A percentile compares a stretch with the other conserved stretches of the same genome.
Conservation (phyloP, 1,284 basidiomycete species). For the Sporisorium graminicola region DNA sequence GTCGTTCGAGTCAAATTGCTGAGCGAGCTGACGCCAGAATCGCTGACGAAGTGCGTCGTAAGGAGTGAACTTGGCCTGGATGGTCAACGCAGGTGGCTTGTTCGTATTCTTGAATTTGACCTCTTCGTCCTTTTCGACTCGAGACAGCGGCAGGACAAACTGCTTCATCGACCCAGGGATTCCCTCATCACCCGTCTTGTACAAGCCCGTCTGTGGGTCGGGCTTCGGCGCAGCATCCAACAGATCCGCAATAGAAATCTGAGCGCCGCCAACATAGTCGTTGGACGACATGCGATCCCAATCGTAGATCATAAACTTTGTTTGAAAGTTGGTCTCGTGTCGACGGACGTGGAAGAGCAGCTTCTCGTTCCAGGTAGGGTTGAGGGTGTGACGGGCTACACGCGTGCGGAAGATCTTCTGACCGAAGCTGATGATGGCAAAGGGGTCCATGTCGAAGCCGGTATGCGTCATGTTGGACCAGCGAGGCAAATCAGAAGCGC, state of each 20-base stretch:
- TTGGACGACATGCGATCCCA: constrained; percentile 67
- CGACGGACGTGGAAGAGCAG: constrained; percentile 92
- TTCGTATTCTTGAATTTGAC: constrained; percentile 48
- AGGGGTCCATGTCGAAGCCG: constrained; percentile 97
- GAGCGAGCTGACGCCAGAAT: constrained; percentile 91
- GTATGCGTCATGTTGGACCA: constrained; percentile 78
- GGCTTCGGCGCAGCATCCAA: constrained; percentile 57
- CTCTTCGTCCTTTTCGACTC: constrained; percentile 51
- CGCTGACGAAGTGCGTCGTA: constrained; percentile 76
- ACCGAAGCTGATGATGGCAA: constrained; percentile 93
- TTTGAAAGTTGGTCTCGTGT: constrained; percentile 77
- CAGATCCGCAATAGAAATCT: constrained; percentile 52
- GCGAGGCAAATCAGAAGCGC: constrained; percentile 85
- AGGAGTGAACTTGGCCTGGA: constrained; percentile 91
- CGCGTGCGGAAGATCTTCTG: constrained; percentile 96
- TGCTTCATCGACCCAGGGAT: constrained; percentile 37
- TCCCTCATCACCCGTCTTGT: constrained; percentile 44
- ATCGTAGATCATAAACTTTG: constrained; percentile 65
- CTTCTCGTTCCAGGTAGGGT: constrained; percentile 95
- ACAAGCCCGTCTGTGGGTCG: constrained; percentile 58
- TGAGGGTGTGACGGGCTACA: constrained; percentile 74
- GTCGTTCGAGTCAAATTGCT: constrained; percentile 91
- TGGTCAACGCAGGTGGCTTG: constrained; percentile 44
- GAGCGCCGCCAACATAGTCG: constrained; percentile 62
- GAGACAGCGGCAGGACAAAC: constrained; percentile 53